phyloP scores from a whole-genome alignment of 164 flowering plant genomes.

The Stephania cephalantha region DNA sequence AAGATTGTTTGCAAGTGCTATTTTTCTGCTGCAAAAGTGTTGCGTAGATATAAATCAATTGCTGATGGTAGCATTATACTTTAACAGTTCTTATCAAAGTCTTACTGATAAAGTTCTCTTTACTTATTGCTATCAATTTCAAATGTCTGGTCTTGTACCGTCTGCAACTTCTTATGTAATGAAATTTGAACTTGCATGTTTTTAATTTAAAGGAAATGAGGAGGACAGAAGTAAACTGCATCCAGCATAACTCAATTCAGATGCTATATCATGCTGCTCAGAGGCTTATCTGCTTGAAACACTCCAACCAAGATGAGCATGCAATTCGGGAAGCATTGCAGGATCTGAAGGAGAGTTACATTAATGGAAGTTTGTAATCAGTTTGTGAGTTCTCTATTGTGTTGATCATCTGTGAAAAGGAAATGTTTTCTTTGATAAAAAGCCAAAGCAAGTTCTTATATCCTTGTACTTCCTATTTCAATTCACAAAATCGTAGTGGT shows the following conservation, averaged over 20 bases:
- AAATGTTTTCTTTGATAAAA: neutral
- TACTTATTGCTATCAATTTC: neutral
- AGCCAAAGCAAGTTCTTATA: neutral
- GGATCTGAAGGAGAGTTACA: constrained; percentile 66
- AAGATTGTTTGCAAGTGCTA: neutral
- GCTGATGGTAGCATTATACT: neutral
- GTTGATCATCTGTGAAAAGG: neutral
- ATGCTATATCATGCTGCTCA: constrained; percentile 65
- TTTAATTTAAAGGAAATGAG: constrained; percentile 43
- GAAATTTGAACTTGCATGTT: neutral
- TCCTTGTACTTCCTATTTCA: neutral
- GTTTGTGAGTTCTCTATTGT: neutral
- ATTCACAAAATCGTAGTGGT: neutral
- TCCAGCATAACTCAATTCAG: constrained; percentile 45
- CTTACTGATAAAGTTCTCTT: neutral
- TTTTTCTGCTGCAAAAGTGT: neutral
- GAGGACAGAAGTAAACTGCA: constrained; percentile 64
- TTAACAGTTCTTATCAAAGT: neutral
- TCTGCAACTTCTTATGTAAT: neutral
- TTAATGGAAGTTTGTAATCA: constrained; percentile 38
- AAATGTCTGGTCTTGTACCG: neutral
- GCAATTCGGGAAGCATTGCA: constrained; percentile 68
- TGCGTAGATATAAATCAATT: neutral
- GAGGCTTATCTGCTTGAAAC: constrained; percentile 69
- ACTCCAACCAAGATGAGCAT: constrained; percentile 75